A percentile compares a stretch with the other conserved stretches of the same genome.
Evolutionary conservation across 305 asterid species (phyloP).

Genomic region (Fraxinus paxiana): DNA sequence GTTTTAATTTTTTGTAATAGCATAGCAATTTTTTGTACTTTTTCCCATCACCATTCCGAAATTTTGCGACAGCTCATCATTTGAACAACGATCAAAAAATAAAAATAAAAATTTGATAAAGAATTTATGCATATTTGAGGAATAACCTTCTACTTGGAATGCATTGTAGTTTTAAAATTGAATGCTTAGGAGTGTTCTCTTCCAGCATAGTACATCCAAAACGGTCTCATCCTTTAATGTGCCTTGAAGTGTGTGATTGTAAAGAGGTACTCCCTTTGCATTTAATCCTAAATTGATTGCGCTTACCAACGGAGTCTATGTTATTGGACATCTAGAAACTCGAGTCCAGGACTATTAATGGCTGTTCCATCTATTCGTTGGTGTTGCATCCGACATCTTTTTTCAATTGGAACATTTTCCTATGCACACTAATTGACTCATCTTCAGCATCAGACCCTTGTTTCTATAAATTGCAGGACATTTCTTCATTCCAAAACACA

Average conservation of each 20-base stretch:
- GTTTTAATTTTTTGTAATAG: not conserved
- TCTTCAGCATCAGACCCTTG: not conserved
- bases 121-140: not conserved
- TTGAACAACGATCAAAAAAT: not conserved
- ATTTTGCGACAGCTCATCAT: not conserved
- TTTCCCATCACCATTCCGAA: not conserved
- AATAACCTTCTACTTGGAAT: not conserved
- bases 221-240: not conserved
- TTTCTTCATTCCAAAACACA: not conserved
- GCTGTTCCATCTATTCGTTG: not conserved
- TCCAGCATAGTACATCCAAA: not conserved
- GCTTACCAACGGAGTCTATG: not conserved
- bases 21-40: not conserved
- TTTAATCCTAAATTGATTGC: not conserved
- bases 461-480: not conserved
- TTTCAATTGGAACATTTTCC: not conserved
- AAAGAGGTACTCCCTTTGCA: not conserved
- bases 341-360: not conserved
- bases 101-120: not conserved
- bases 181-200: not conserved
- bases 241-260: not conserved
- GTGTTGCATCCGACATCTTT: not conserved
- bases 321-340: not conserved
- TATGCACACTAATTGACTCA: not conserved
- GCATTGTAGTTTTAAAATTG: not conserved